A percentile compares a stretch with the other conserved stretches of the same genome.
These are phyloP conservation scores for Globisporangium abappressorium DNA, from an alignment of 352 stramenopile species.

Conservation along the genomic window DNA sequence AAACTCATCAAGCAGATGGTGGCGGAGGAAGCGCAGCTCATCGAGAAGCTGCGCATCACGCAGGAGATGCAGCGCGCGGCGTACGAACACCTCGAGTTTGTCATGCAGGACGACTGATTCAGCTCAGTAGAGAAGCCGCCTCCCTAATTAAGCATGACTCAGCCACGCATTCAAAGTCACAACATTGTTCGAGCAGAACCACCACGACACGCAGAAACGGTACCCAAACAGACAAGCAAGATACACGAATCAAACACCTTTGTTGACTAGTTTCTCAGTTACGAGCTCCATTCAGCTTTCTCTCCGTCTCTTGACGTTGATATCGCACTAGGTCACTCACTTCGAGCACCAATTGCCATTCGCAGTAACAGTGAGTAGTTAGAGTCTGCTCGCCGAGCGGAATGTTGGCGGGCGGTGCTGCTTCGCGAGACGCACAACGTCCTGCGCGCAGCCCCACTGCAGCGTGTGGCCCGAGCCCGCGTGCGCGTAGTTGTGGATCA, in stretches of 20 bases:
- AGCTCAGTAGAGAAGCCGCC: neutral
- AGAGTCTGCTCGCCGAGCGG: slow-evolving; percentile 11
- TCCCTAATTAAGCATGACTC: neutral
- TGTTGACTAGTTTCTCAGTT: neutral
- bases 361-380: neutral
- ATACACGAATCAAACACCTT: neutral
- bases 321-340: neutral
- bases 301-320: neutral
- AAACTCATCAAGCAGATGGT: slow-evolving; percentile 69
- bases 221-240: neutral
- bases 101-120: slow-evolving; percentile 41
- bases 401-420: slow-evolving; percentile 14
- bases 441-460: slow-evolving; percentile 61
- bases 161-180: neutral
- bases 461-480: slow-evolving; percentile 65
- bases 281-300: neutral
- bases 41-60: slow-evolving; percentile 57
- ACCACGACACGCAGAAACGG: neutral
- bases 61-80: slow-evolving; percentile 63
- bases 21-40: slow-evolving; percentile 50
- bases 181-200: neutral
- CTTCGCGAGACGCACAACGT: slow-evolving; percentile 39
- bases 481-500: slow-evolving; percentile 78
- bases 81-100: slow-evolving; percentile 66
- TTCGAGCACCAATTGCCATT: neutral